A percentile compares a stretch with the other conserved stretches of the same genome.
Conservation (phyloP, 257 asterid genomes). For the Solanum sejunctum region DNA sequence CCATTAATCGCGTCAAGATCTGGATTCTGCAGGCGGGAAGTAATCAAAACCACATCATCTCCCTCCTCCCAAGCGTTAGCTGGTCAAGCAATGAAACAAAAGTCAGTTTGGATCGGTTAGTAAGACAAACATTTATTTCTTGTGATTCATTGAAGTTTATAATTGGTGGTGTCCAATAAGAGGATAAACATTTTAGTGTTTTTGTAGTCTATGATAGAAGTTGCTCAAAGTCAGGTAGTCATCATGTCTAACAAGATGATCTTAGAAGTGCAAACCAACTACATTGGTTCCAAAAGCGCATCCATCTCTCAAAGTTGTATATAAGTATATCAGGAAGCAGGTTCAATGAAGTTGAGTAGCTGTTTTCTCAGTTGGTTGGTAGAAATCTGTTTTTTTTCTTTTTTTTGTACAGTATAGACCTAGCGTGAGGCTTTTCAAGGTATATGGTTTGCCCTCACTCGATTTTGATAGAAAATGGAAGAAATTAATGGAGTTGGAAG, state of each 20-base stretch:
- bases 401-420: not conserved
- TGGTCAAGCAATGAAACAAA: conserved; percentile 13
- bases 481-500: not conserved
- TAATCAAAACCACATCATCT: conserved; percentile 83
- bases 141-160: not conserved
- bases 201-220: not conserved
- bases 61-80: conserved; percentile 99
- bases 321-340: not conserved
- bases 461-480: not conserved
- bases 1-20: conserved; percentile 71
- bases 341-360: not conserved
- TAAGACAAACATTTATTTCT: not conserved
- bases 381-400: not conserved
- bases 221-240: not conserved
- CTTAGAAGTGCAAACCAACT: not conserved
- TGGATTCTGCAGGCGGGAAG: conserved; percentile 72
- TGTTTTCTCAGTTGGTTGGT: not conserved
- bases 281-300: not conserved
- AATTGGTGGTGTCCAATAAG: not conserved
- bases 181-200: not conserved
- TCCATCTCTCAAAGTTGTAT: not conserved
- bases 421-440: not conserved
- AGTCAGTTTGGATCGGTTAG: not conserved
- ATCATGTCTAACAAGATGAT: not conserved
- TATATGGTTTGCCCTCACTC: not conserved